phyloP scores from a whole-genome alignment of 2,329 filamentous ascomycete genomes.

The Ambrosiella beaveri region DNA sequence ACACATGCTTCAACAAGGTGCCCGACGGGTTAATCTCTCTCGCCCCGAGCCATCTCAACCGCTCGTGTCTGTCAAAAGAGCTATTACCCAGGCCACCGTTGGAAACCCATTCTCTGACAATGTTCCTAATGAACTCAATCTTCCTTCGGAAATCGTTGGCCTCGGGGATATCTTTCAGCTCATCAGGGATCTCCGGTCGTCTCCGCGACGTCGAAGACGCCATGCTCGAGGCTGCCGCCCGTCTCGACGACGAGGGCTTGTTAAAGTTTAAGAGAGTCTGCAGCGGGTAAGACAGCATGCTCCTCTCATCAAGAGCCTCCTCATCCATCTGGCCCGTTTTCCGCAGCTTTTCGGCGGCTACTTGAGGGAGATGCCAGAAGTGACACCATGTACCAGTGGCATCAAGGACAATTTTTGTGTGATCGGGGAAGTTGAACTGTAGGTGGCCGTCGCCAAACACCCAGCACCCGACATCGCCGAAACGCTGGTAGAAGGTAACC shows the following conservation, averaged over 20 bases:
- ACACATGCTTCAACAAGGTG: conserved; percentile 43
- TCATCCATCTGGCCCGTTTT: conserved; percentile 50
- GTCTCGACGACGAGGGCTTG: conserved; percentile 25
- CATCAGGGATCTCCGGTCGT: conserved; percentile 42
- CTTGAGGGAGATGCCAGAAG: conserved; percentile 59
- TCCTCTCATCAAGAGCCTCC: conserved; percentile 51
- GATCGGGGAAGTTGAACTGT: conserved; percentile 74
- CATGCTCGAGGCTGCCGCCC: conserved; percentile 21
- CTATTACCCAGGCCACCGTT: conserved; percentile 55
- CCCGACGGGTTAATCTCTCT: conserved; percentile 31
- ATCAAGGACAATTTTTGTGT: conserved; percentile 69
- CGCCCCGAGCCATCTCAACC: conserved; percentile 41
- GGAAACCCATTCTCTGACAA: conserved; percentile 53
- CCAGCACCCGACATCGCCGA: conserved; percentile 69
- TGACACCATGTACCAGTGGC: conserved; percentile 58
- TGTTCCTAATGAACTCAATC: conserved; percentile 51
- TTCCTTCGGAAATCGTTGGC: conserved; percentile 60
- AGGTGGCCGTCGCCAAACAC: conserved; percentile 65
- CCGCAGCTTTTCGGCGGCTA: conserved; percentile 49
- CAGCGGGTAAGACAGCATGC: conserved; percentile 53
- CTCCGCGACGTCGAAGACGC: conserved; percentile 30
- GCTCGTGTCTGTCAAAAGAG: conserved; percentile 35
- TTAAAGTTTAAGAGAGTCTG: conserved; percentile 58
- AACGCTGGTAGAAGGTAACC: conserved; percentile 66
- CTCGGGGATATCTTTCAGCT: conserved; percentile 45